phyloP scores from a whole-genome alignment of 2,329 filamentous ascomycete species.

The Ophiostoma piceae region DNA sequence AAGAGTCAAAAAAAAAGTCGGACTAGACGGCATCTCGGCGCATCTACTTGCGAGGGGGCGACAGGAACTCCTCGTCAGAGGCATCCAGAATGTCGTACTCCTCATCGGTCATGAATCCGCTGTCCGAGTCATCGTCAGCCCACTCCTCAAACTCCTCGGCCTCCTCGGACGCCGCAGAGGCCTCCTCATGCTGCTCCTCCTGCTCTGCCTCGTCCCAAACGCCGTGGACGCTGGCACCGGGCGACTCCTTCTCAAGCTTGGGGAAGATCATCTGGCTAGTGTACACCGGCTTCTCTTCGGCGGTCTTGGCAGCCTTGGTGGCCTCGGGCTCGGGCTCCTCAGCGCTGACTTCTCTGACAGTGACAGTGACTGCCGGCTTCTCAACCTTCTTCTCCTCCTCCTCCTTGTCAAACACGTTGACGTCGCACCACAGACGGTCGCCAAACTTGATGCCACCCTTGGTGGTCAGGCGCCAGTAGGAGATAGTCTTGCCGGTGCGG shows the following conservation, averaged over 20 bases:
- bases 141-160: slow-evolving; percentile 52
- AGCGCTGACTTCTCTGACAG: background rate
- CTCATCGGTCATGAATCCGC: slow-evolving; percentile 89
- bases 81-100: slow-evolving; percentile 97
- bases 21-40: background rate
- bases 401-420: slow-evolving; percentile 57
- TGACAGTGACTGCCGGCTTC: slow-evolving; percentile 25
- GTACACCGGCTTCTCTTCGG: slow-evolving; percentile 48
- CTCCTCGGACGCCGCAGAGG: slow-evolving; percentile 35
- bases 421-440: slow-evolving; percentile 91
- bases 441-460: slow-evolving; percentile 78
- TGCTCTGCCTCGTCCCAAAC: background rate
- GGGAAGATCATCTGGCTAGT: slow-evolving; percentile 89
- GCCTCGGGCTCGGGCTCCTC: background rate
- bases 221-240: slow-evolving; percentile 70
- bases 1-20: background rate
- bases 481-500: slow-evolving; percentile 74
- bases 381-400: slow-evolving; percentile 33
- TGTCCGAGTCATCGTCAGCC: slow-evolving; percentile 55
- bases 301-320: slow-evolving; percentile 9
- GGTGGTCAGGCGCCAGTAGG: slow-evolving; percentile 92
- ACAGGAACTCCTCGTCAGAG: slow-evolving; percentile 77
- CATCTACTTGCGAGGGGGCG: slow-evolving; percentile 28
- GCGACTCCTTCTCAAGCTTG: slow-evolving; percentile 90
- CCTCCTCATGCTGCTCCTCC: background rate